Base-by-base conservation (phyloP, 2,329 filamentous ascomycete genomes). In the Fusarium sp. region DNA sequence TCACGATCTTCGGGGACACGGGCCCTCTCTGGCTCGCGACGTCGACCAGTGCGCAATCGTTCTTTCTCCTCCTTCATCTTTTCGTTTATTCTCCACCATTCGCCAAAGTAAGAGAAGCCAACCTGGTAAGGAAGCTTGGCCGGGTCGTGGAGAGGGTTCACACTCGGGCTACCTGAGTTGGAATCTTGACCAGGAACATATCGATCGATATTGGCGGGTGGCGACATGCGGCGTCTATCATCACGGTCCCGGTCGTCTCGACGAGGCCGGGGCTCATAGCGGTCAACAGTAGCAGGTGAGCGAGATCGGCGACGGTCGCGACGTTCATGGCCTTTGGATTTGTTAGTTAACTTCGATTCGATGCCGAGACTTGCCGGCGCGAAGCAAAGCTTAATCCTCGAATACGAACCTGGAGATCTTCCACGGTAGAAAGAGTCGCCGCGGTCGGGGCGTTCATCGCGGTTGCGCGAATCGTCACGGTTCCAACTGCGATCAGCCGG, bases 51-150 rank as follows among this genome's bases (percentile, higher is more conserved):
- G 67, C 89, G 89, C 26, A 84, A 83, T 31, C 90, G 88, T 75
- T 95, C 92, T 74, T 90, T 91, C 65, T 94, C 92, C 52, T 94
- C 91, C 79, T 93, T 94, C 76, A 94, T 91, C 75, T 90, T 90
- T 78, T 94, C 91, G 72, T 94, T 93, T 70, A 90, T 84, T 65
- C 92, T 88, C 92, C 92, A 95, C 92, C 92, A 95, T 79, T 95
- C 92, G 19, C 92, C 90, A 74, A 93, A 95, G 79, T 91, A 95
- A 16, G 92, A 94, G 79, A 95, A 95, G 3, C 92, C 92, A 58
- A 94, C 92, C 77, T 95, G 92, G 67, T 91, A 94, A 4, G 91
- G 88, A 12, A 95, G 84, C 65, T 88, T 88, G 72, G 91, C 84
- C 3, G 92, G 92, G 67, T 95, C 91, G 14, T 87, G 84, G 5